A percentile compares a stretch with the other conserved stretches of the same genome.
These are phyloP conservation scores for Amanita rimosa DNA, from an alignment of 768 basidiomycete genomes.

Conservation along the genomic window DNA sequence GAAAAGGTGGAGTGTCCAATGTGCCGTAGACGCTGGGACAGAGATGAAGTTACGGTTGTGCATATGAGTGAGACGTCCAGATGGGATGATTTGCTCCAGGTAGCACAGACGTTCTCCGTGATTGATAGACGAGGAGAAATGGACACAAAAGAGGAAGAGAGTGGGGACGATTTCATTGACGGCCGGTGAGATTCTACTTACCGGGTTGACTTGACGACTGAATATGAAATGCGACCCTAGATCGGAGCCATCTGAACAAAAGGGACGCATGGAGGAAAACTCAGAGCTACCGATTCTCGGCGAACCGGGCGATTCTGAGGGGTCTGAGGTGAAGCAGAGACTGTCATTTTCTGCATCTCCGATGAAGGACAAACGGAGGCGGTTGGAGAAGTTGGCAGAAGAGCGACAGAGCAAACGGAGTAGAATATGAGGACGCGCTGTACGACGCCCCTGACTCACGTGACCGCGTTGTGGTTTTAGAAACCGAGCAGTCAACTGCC, in stretches of 20 bases:
- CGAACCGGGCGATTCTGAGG: background rate
- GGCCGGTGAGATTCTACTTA: constrained; percentile 11
- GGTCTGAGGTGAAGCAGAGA: constrained; percentile 4
- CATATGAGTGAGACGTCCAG: constrained; percentile 26
- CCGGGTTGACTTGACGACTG: background rate
- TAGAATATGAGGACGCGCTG: constrained; percentile 5
- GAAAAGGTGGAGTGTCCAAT: constrained; percentile 24
- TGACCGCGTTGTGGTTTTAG: constrained; percentile 2
- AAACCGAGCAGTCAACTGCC: background rate
- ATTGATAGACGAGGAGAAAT: constrained; percentile 23
- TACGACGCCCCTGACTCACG: constrained; percentile 4
- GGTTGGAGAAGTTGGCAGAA: constrained; percentile 20
- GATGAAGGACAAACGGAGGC: constrained; percentile 20
- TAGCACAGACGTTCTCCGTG: constrained; percentile 26
- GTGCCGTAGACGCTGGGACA: constrained; percentile 18
- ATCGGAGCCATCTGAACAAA: constrained; percentile 1
- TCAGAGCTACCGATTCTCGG: background rate
- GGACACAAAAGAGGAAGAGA: constrained; percentile 32
- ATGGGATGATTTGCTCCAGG: constrained; percentile 30
- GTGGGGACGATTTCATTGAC: constrained; percentile 23
- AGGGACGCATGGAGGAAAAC: background rate
- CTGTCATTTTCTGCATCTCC: constrained; percentile 20
- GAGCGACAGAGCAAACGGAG: constrained; percentile 12
- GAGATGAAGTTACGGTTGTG: constrained; percentile 24
- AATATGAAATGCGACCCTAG: constrained; percentile 4